phyloP scores from a whole-genome alignment of 2,329 filamentous ascomycete species.

The Metarhizium humberi region DNA sequence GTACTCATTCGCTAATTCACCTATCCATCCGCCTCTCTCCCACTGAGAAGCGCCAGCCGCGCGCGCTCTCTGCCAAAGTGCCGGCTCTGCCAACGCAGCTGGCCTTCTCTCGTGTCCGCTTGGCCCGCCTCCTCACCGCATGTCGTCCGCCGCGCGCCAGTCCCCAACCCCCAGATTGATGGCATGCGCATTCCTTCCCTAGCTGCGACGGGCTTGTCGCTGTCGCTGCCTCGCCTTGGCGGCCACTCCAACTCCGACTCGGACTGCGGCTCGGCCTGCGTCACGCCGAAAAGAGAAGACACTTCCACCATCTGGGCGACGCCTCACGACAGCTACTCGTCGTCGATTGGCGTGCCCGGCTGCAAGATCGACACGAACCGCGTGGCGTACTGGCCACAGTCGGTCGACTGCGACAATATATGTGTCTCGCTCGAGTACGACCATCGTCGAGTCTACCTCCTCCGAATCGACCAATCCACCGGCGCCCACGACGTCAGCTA shows the following conservation, averaged over 20 bases:
- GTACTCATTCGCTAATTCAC: too few species aligned
- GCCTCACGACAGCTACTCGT: slow-evolving; percentile 48
- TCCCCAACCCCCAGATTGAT: too few species aligned
- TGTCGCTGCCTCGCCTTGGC: not conserved
- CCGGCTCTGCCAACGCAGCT: too few species aligned
- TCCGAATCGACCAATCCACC: slow-evolving; percentile 47
- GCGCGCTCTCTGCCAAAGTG: too few species aligned
- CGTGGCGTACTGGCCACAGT: slow-evolving; percentile 50
- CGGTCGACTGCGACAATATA: slow-evolving; percentile 44
- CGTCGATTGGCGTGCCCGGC: slow-evolving; percentile 49
- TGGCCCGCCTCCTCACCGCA: too few species aligned
- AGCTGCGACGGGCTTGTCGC: not conserved
- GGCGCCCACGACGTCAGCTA: slow-evolving; percentile 51
- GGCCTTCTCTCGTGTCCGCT: too few species aligned
- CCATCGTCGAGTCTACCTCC: slow-evolving; percentile 45
- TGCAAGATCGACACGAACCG: slow-evolving; percentile 53
- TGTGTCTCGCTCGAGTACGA: slow-evolving; percentile 43
- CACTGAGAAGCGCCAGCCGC: too few species aligned
- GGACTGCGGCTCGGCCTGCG: not conserved
- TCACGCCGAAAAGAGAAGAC: slow-evolving; percentile 3
- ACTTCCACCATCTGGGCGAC: slow-evolving; percentile 28
- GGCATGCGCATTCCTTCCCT: not conserved
- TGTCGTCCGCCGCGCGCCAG: too few species aligned
- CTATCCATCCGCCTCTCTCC: too few species aligned
- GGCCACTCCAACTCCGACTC: not conserved